Evolutionary conservation across 1,284 basidiomycete genomes (phyloP), one percentile per base, ranked within the genome.

Genomic region (Heterobasidion occidentale): DNA sequence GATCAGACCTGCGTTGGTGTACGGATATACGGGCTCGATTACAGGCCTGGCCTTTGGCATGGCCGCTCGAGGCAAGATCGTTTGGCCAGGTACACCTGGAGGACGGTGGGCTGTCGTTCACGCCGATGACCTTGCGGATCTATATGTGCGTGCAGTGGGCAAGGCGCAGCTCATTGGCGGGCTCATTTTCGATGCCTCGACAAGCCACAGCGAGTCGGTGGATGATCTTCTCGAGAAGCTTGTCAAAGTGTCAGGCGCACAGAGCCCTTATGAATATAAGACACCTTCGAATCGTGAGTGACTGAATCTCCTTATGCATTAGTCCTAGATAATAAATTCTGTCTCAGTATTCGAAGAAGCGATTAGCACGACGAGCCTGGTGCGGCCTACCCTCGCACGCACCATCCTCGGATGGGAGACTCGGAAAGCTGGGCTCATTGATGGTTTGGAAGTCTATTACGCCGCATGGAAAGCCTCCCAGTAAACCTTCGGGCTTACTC

Each of bases 121-220:
- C 64, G 64, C 65, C 45, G 79, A 81, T 61, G 80, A 82, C 64
- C 65, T 79, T 33, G 80, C 77, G 7, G 77, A 79, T 52, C 60
- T 78, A 36, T 80, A 75, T 60, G 50, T 79, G 15, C 65, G 72
- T 1, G 71, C 70, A 1, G 73, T 72, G 7, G 80, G 81, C 66
- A 67, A 71, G 62, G 72, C 67, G 8, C 62, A 68, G 5, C 54
- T 76, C 2, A 61, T 74, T 17, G 65, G 68, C 1, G 80, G 79
- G 5, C 62, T 69, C 54, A 72, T 76, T 15, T 76, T 83, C 65
- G 72, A 78, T 54, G 77, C 68, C 2, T 64, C 72, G 44, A 81
- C 80, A 62, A 69, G 73, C 38, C 60, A 67, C 33, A 72, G 71
- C 9, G 79, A 81, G 68, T 71, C 73, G 36, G 65, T 72, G 46